Evolutionary conservation across 495 filamentous ascomycete genomes (phyloP).

Genomic region (Trichoderma virens): DNA sequence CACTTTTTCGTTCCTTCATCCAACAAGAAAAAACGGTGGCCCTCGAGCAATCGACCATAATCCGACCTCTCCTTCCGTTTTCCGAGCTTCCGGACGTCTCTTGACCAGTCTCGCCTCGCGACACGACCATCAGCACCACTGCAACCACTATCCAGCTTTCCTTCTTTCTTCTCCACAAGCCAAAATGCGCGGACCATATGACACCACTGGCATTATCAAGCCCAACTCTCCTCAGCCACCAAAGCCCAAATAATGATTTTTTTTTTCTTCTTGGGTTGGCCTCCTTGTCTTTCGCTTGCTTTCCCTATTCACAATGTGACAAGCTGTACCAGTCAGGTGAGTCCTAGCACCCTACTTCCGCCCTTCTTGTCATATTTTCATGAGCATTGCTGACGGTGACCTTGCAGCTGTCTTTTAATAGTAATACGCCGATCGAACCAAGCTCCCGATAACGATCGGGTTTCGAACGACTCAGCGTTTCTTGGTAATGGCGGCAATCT

Average conservation of each 20-base stretch:
- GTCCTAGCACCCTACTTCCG: neutral
- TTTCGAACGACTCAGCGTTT: neutral
- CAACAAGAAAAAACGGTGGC: slow-evolving; percentile 2
- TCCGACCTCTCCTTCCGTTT: slow-evolving; percentile 2
- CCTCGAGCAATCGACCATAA: neutral
- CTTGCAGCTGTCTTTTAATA: neutral
- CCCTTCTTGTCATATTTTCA: neutral
- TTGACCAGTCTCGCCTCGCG: neutral
- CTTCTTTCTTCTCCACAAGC: neutral
- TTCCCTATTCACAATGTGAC: neutral
- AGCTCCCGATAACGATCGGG: neutral
- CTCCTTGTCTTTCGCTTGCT: neutral
- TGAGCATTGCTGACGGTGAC: neutral
- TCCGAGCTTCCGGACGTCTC: neutral
- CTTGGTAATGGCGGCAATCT: slow-evolving; percentile 1
- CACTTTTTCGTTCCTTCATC: slow-evolving; percentile 5
- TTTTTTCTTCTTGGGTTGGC: neutral
- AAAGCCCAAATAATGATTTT: slow-evolving; percentile 6
- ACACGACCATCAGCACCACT: neutral
- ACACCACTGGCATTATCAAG: slow-evolving; percentile 9
- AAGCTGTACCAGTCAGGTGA: slow-evolving; percentile 5
- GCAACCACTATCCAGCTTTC: neutral
- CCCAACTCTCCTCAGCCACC: slow-evolving; percentile 8
- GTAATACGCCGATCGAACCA: neutral
- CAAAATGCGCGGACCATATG: slow-evolving; percentile 9